Conservation (phyloP, 306 rosid species). For the Trifolium subterraneum region DNA sequence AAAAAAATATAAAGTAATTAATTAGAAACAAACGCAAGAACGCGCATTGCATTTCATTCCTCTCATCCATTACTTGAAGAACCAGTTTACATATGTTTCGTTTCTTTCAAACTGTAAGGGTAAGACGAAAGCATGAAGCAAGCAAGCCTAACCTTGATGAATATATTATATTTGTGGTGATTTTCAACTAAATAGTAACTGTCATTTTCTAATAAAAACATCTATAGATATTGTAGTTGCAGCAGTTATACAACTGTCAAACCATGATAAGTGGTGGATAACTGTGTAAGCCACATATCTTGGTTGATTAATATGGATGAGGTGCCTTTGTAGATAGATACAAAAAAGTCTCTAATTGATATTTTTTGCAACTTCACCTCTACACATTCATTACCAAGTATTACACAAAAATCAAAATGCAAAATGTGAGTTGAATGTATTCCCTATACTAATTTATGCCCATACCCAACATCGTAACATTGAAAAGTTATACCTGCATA, state of each 20-base stretch:
- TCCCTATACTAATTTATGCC: constrained; percentile 16
- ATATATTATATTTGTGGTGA: constrained; percentile 2
- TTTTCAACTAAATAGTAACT: neutral
- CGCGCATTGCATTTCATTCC: neutral
- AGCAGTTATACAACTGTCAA: constrained; percentile 12
- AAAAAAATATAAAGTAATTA: constrained; percentile 10
- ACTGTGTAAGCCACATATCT: neutral
- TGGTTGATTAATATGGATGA: neutral
- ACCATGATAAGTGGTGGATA: neutral
- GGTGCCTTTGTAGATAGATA: neutral
- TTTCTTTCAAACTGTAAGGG: constrained; percentile 18
- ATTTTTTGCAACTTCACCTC: constrained; percentile 3
- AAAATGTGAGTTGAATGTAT: neutral
- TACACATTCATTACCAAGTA: neutral
- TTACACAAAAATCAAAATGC: no score
- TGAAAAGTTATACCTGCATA: constrained; percentile 4
- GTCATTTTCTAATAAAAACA: constrained; percentile 3
- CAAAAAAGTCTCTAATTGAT: neutral
- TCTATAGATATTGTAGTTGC: constrained; percentile 16
- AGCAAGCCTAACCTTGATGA: neutral
- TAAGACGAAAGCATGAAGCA: constrained; percentile 14
- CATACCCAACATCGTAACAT: constrained; percentile 11
- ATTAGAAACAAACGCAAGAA: constrained; percentile 35
- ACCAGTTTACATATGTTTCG: neutral
- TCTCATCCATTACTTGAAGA: constrained; percentile 1